These are phyloP conservation scores for Obelidium mucronatum DNA, from an alignment of 192 early-diverging fungal species.

Conservation along the genomic window DNA sequence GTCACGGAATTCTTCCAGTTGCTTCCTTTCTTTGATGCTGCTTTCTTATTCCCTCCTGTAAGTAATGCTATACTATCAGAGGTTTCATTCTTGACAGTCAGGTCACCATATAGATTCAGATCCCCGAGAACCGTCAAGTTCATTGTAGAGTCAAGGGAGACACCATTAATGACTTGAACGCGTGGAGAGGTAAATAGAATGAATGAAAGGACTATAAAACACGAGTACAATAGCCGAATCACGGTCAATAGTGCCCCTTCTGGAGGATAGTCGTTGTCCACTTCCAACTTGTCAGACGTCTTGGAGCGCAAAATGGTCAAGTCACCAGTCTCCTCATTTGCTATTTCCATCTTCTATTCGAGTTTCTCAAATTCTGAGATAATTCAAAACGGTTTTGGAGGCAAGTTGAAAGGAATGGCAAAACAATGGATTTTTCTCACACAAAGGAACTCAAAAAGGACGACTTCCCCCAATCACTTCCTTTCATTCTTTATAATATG, in stretches of 20 bases:
- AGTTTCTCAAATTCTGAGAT: too few relatives aligned
- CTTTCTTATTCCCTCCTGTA: background rate
- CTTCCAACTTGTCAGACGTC: slow-evolving; percentile 21
- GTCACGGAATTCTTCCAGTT: background rate
- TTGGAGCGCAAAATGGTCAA: slow-evolving; percentile 26
- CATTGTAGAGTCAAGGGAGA: slow-evolving; percentile 26
- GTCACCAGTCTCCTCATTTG: slow-evolving; percentile 5
- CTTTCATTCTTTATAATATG: background rate
- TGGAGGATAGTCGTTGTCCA: slow-evolving; percentile 1
- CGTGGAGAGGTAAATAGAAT: slow-evolving; percentile 26
- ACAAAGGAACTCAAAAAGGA: background rate
- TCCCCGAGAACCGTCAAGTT: slow-evolving; percentile 22
- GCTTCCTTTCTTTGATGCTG: too few relatives aligned
- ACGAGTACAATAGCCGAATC: slow-evolving; percentile 23
- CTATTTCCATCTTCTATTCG: background rate
- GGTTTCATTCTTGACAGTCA: background rate
- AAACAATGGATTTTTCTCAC: background rate
- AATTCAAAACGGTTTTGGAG: too few relatives aligned
- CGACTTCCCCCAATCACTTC: background rate
- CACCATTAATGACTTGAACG: slow-evolving; percentile 17
- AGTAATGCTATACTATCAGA: too few relatives aligned
- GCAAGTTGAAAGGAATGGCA: too few relatives aligned
- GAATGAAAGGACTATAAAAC: slow-evolving; percentile 35
- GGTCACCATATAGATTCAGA: background rate
- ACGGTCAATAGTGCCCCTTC: slow-evolving; percentile 25